Base-by-base conservation (phyloP, 2,329 filamentous ascomycete species). In the Hypomyces perniciosus region DNA sequence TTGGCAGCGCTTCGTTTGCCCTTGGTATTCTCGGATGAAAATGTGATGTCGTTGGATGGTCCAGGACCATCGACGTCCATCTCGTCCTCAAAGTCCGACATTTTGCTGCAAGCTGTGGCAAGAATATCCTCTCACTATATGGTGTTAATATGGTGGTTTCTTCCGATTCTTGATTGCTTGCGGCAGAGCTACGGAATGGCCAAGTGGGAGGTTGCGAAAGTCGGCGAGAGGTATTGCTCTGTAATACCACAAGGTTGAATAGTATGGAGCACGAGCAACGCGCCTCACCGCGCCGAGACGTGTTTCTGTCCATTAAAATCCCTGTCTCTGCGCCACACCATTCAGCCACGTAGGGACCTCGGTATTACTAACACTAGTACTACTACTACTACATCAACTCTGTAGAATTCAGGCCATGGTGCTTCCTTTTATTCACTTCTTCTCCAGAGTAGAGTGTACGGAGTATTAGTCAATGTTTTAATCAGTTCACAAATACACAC, bases 1-100 rank as follows among this genome's bases (percentile, higher is more conserved):
- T 99, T 96, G 37, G 92, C 92, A 44, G 89, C 89, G 61, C 86
- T 92, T 62, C 90, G 82, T 72, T 97, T 97, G 66, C 92, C 91
- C 69, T 96, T 96, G 57, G 78, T 81, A 59, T 83, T 81, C 56
- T 88, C 84, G 28, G 88, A 86, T 50, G 84, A 87, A 71, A 96
- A 96, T 51, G 67, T 69, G 52, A 82, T 68, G 59, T 78, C 75
- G 52, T 72, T 74, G 55, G 72, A 71, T 35, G 67, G 60, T 29
- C 68, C 64, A 27, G 75, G 73, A 56, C 65, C 74, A 59, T 83
- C 80, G 35, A 83, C 69, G 58, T 83, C 79, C 80, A 83, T 83
- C 51, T 80, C 78, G 59, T 83, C 78, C 54, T 77, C 79, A 53
- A 72, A 76, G 59, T 83, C 79, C 0, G 80, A 83, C 80, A 83